A percentile compares a stretch with the other conserved stretches of the same genome.
phyloP scores from a whole-genome alignment of 2,329 filamentous ascomycete species.

The Epichloe typhina region DNA sequence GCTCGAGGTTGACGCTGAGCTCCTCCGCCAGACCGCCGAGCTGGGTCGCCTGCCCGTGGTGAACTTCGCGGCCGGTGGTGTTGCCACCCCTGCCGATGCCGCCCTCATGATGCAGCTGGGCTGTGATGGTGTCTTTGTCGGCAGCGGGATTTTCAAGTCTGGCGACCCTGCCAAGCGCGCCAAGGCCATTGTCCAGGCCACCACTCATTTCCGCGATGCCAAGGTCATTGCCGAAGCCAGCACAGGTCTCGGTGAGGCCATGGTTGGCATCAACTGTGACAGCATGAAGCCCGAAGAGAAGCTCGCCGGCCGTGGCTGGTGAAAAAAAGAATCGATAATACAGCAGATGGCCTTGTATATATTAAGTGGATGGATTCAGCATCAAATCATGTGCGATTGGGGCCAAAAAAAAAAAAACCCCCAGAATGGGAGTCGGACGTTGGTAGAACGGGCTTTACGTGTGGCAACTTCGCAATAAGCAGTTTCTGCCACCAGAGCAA shows the following conservation, averaged over 20 bases:
- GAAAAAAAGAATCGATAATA: conserved; percentile 10
- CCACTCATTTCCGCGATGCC: conserved; percentile 78
- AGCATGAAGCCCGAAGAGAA: conserved; percentile 68
- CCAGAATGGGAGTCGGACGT: too few relatives aligned
- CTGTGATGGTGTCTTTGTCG: conserved; percentile 95
- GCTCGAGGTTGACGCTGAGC: conserved; percentile 61
- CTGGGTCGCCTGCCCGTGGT: conserved; percentile 84
- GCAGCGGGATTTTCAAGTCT: conserved; percentile 93
- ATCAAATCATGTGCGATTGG: too few relatives aligned
- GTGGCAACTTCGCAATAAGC: too few relatives aligned
- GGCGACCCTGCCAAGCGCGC: conserved; percentile 83
- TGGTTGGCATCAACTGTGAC: conserved; percentile 87
- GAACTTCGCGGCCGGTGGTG: conserved; percentile 95
- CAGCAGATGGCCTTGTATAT: too few relatives aligned
- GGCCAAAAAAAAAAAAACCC: too few relatives aligned
- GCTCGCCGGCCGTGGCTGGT: conserved; percentile 80
- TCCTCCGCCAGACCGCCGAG: conserved; percentile 78
- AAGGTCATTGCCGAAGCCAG: conserved; percentile 79
- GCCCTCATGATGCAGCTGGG: conserved; percentile 97
- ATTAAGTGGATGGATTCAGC: too few relatives aligned
- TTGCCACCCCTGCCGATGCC: conserved; percentile 97
- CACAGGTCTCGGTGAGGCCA: conserved; percentile 86
- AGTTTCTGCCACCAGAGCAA: too few relatives aligned
- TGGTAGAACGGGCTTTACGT: too few relatives aligned
- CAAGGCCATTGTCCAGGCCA: conserved; percentile 87